Base-by-base conservation (phyloP, 352 stramenopile genomes). In the Pythium myriotylum region DNA sequence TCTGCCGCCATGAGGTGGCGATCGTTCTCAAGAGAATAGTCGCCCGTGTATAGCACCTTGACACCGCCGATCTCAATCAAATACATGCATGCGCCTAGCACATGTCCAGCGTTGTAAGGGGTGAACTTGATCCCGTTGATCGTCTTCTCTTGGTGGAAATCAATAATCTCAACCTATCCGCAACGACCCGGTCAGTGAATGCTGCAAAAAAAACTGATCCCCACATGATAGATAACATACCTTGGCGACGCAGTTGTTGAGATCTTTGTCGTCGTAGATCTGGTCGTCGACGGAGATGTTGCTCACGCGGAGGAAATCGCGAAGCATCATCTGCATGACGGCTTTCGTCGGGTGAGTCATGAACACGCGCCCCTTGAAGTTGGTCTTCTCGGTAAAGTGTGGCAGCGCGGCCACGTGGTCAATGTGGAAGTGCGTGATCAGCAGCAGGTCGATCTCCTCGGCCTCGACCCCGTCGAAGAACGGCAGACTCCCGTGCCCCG, bases 351-450 rank as follows among this genome's bases (percentile, higher is more conserved):
- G 95, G 77, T 99, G 96, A 32, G 98, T 99, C 96, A 99, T 99
- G 77, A 99, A 99, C 50, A 99, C 97, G 42, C 82, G 80, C 24
- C 96, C 97, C 55, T 96, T 97, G 62, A 99, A 99, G 54, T 95
- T 92, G 17, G 97, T 99, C 71, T 98, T 97, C 74, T 99, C 97
- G 1, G 97, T 99, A 49, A 99, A 98, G 70, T 99, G 98, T 16
- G 98, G 98, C 41, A 99, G 65, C n/a, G 92, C 96, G 2, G 97
- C 98, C 9, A 98, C 97, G 76, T 99, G 98, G 77, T 99, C 98
- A 53, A 99, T 94, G 79, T 99, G 98, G 79, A 99, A 99, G 73
- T 99, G 98, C 49, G 97, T 99, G 49, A 99, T 97, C 26, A 99
- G 77, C 50, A 99, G 74, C 48, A 99, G 75, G 70, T 99, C 97